Evolutionary conservation across 179 eudicot species (phyloP), one percentile per base, ranked within the genome.

Genomic region (Pouteria campechiana): DNA sequence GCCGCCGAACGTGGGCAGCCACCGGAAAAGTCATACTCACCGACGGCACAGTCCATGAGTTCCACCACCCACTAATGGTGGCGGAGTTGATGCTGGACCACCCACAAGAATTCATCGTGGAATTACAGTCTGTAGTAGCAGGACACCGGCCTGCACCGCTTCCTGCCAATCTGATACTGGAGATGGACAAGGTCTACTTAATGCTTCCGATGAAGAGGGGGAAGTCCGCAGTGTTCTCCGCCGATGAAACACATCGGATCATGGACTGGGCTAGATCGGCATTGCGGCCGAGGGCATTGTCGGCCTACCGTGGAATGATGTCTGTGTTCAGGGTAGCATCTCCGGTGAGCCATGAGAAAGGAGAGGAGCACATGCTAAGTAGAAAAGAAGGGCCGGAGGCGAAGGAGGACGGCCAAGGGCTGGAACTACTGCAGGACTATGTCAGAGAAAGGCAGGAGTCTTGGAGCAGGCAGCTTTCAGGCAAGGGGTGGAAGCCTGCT

Each of bases 51-150:
- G 50, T 83, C 11, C 67, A 70, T 12, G 74, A 71, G 37, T 65
- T 62, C 55, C 60, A 76, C 41, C 38, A 54, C 27, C 72, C 76
- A 0, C 16, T 74, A 32, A 83, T 78, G 0, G 96, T 56, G n/a
- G 96, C 96, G 0, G 96, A 89, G 55, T 70, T 89, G 18, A 89
- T 89, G 97, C 21, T 89, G 14, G 97, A 89, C 37, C 48, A 76
- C 33, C 95, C 93, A 12, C 86, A 76, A 40, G 86, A 85, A 32
- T 70, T 72, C n/a, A 95, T 89, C 37, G 79, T 81, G 7, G 97
- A 89, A 19, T 66, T 73, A 11, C 52, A 55, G 12, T 17, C 64
- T 3, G 37, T 64, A 11, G 7, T 48, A 4, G 40, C 29, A 10
- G 64, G 44, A 0, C 57, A 46, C 20, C 67, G 37, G 46, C 74